Conservation (phyloP, 257 asterid species). For the Scutellaria baicalensis region DNA sequence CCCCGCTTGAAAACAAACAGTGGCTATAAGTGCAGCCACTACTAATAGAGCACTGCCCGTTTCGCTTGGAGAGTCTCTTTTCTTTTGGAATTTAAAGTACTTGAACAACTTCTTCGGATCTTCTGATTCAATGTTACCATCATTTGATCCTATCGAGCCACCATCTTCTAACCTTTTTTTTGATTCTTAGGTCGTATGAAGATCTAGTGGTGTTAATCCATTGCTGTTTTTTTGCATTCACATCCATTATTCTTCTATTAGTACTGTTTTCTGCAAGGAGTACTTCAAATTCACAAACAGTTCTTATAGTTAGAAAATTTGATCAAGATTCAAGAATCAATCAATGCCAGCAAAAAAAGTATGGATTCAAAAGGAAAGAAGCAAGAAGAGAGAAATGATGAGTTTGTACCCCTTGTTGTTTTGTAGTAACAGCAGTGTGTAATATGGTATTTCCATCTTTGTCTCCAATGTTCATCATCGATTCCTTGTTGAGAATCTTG, state of each 20-base stretch:
- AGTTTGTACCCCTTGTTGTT: constrained; percentile 2
- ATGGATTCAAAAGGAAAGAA: too few species aligned
- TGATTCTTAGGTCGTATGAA: background rate
- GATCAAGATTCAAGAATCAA: too few species aligned
- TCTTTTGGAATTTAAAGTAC: constrained; percentile 21
- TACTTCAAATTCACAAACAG: background rate
- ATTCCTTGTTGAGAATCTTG: background rate
- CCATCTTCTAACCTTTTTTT: background rate
- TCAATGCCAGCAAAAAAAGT: too few species aligned
- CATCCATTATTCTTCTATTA: background rate
- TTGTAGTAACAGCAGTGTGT: constrained; percentile 5
- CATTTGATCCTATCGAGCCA: too few species aligned
- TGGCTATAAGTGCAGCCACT: constrained; percentile 21
- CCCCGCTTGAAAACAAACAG: constrained; percentile 20
- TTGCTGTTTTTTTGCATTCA: constrained; percentile 3
- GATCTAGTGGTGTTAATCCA: constrained; percentile 5
- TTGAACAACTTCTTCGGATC: constrained; percentile 1
- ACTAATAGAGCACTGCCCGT: constrained; percentile 15
- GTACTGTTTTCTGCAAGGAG: background rate
- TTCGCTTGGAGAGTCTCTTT: constrained; percentile 17
- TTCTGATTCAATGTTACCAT: background rate
- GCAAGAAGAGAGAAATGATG: too few species aligned
- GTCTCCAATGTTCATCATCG: background rate
- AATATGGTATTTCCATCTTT: constrained; percentile 7
- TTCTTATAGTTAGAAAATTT: too few species aligned